Evolutionary conservation across 2,329 filamentous ascomycete genomes (phyloP), one percentile per base, ranked within the genome.

Genomic region (Epicoccum sorghinum): DNA sequence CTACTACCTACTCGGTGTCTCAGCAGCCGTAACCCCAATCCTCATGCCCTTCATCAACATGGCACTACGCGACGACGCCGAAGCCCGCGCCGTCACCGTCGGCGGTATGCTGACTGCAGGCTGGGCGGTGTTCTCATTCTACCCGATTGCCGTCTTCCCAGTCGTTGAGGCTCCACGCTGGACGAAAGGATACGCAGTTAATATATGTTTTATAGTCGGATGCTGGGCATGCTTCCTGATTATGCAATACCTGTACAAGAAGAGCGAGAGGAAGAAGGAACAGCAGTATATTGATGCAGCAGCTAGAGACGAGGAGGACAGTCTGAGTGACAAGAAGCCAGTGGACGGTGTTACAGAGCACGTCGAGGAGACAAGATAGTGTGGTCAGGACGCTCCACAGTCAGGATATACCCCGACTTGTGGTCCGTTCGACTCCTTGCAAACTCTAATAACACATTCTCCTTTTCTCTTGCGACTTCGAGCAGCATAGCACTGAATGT

Each of bases 31-130:
- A 1, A 73, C 71, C 0, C 71, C 71, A 2, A 73, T 73, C 9
- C 61, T 73, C 7, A 72, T 73, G 70, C 71, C 71, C 0, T 73
- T 73, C 35, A 70, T 73, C 55, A 73, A 72, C 52, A 72, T 73
- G 69, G 70, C 70, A 12, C 51, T 73, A 33, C 67, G 70, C 7
- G 69, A 73, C 37, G 80, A 80, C 14, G 77, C 79, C 1, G 80
- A 83, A 65, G 78, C 81, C 14, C 73, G 80, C 0, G 77, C 80
- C 3, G 61, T 83, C 4, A 79, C 82, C 4, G 76, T 82, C 3
- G 80, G 79, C 0, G 74, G 81, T 12, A 80, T 82, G 65, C 49
- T 73, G 9, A 73, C 71, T 2, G 62, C 64, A 12, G 71, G 71
- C 3, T 73, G 71, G 71, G 71, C 71, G 1, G 66, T 73, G 0